A percentile compares a stretch with the other conserved stretches of the same genome.
Evolutionary conservation across 176 grass and related monocot species (phyloP).

Genomic region (Melocanna baccifera): DNA sequence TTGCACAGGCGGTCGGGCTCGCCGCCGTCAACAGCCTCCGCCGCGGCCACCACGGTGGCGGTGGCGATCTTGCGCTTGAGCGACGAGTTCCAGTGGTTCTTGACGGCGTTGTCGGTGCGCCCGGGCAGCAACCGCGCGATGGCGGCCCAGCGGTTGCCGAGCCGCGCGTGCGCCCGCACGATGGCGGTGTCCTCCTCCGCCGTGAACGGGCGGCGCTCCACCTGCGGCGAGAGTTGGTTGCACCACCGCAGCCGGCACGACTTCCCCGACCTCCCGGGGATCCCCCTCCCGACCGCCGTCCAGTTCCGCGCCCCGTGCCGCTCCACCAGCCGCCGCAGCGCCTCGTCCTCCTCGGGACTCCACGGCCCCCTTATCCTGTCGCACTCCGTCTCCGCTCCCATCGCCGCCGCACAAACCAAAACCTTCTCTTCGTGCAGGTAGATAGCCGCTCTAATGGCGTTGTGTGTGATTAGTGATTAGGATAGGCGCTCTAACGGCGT

Average conservation of each 20-base stretch:
- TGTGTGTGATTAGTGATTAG: not conserved
- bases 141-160: constrained; percentile 90
- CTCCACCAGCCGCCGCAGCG: constrained; percentile 69
- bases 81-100: constrained; percentile 98
- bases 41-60: not conserved
- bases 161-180: constrained; percentile 62
- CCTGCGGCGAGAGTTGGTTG: constrained; percentile 93
- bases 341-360: constrained; percentile 94
- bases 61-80: constrained; percentile 68
- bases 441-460: not conserved
- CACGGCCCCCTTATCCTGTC: constrained; percentile 89
- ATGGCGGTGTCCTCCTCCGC: constrained; percentile 78
- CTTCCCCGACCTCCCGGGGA: constrained; percentile 86
- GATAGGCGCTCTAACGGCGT: not conserved
- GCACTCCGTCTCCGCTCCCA: constrained; percentile 43
- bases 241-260: constrained; percentile 97
- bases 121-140: constrained; percentile 81
- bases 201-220: constrained; percentile 96
- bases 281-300: constrained; percentile 72
- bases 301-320: constrained; percentile 87
- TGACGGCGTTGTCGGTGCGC: constrained; percentile 94
- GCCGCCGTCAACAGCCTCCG: not conserved
- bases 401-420: not conserved
- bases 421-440: not conserved
- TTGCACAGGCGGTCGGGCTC: constrained; percentile 35